Evolutionary conservation across 768 basidiomycete species (phyloP).

Genomic region (Collybiopsis confluens): DNA sequence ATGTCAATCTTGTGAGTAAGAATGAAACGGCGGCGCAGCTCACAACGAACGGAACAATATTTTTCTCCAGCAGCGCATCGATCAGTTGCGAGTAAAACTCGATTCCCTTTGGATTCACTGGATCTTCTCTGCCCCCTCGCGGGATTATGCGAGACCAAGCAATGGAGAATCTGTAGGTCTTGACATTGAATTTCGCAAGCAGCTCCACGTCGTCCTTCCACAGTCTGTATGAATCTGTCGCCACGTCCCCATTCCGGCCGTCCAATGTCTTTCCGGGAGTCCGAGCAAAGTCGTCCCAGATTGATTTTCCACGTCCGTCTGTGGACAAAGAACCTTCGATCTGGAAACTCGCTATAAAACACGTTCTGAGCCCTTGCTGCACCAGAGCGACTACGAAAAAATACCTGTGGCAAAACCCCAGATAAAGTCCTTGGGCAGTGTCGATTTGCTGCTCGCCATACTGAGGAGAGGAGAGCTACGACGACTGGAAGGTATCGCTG

Average conservation of each 20-base stretch:
- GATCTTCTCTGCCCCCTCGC: slow-evolving; percentile 66
- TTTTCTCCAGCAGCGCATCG: slow-evolving; percentile 57
- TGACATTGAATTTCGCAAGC: slow-evolving; percentile 60
- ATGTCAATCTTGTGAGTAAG: background rate
- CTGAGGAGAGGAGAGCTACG: background rate
- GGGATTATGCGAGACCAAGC: slow-evolving; percentile 77
- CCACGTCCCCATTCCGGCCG: slow-evolving; percentile 62
- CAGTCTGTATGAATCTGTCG: slow-evolving; percentile 65
- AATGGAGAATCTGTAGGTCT: slow-evolving; percentile 73
- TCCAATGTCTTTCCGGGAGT: slow-evolving; percentile 66
- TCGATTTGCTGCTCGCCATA: slow-evolving; percentile 14
- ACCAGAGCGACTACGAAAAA: slow-evolving; percentile 16
- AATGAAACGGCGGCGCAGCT: slow-evolving; percentile 19
- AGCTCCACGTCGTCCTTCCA: slow-evolving; percentile 68
- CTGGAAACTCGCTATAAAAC: slow-evolving; percentile 57
- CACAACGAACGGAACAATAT: slow-evolving; percentile 67
- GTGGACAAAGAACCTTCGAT: slow-evolving; percentile 63
- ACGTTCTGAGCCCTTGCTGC: background rate
- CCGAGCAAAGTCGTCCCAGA: slow-evolving; percentile 73
- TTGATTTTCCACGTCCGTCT: slow-evolving; percentile 62
- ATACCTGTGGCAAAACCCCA: slow-evolving; percentile 71
- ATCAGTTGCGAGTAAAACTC: slow-evolving; percentile 68
- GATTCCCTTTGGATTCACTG: slow-evolving; percentile 67
- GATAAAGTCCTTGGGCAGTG: slow-evolving; percentile 56
- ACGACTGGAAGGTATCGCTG: background rate